A percentile compares a stretch with the other conserved stretches of the same genome.
These are phyloP conservation scores for Cytospora piceicola DNA, from an alignment of 2,329 filamentous ascomycete species.

Conservation along the genomic window DNA sequence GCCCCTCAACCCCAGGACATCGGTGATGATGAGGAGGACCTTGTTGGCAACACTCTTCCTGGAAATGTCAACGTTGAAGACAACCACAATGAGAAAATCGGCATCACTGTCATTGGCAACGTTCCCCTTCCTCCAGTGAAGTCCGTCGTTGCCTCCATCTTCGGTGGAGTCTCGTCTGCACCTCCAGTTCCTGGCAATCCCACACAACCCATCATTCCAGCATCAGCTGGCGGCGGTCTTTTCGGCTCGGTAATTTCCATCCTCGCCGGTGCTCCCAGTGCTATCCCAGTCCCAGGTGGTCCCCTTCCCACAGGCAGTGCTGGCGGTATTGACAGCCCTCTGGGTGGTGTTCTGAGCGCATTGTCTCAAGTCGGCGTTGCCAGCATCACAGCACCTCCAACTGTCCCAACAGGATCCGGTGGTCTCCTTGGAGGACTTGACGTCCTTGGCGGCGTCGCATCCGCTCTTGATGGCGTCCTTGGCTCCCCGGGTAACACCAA, in stretches of 20 bases:
- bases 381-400: constrained; percentile 12
- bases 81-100: neutral
- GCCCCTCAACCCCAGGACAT: neutral
- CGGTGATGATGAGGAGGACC: neutral
- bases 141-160: constrained; percentile 21
- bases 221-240: neutral
- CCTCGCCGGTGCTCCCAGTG: constrained; percentile 22
- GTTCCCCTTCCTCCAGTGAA: constrained; percentile 9
- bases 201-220: neutral
- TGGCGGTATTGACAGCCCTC: neutral
- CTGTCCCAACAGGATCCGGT: constrained; percentile 10
- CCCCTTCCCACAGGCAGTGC: constrained; percentile 3
- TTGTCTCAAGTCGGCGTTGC: constrained; percentile 21
- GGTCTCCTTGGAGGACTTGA: constrained; percentile 10
- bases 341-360: constrained; percentile 29
- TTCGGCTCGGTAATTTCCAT: constrained; percentile 28
- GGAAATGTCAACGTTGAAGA: neutral
- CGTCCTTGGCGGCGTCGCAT: constrained; percentile 25
- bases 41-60: neutral
- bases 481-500: constrained; percentile 10
- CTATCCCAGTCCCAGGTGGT: constrained; percentile 5
- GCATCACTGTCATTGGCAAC: constrained; percentile 7
- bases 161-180: constrained; percentile 14
- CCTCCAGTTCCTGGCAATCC: constrained; percentile 13
- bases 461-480: constrained; percentile 22